Evolutionary conservation across 768 basidiomycete species (phyloP).

Genomic region (Rhizopogon salebrosus): DNA sequence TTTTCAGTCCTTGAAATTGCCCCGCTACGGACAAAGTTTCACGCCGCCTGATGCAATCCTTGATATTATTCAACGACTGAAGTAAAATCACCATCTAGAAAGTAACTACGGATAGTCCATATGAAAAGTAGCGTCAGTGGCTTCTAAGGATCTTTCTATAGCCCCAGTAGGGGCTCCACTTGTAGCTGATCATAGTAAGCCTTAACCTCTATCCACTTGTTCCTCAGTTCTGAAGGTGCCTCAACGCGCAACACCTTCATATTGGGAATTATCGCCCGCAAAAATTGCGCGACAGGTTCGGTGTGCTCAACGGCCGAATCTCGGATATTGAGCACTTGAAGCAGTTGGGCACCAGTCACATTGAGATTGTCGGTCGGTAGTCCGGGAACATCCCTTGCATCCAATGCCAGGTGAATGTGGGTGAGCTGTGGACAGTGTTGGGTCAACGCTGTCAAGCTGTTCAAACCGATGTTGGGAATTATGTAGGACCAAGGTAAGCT

Average conservation of each 20-base stretch:
- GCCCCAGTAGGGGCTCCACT: neutral
- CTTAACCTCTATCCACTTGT: slow-evolving; percentile 17
- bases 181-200: neutral
- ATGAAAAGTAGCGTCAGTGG: neutral
- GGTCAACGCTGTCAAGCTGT: slow-evolving; percentile 17
- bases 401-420: slow-evolving; percentile 19
- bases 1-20: too few relatives aligned
- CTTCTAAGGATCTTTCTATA: neutral
- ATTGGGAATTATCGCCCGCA: slow-evolving; percentile 17
- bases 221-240: slow-evolving; percentile 22
- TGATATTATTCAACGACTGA: too few relatives aligned
- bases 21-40: too few relatives aligned
- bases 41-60: too few relatives aligned
- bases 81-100: neutral
- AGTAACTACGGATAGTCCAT: neutral
- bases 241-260: slow-evolving; percentile 22
- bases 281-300: slow-evolving; percentile 19
- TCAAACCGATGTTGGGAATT: slow-evolving; percentile 7
- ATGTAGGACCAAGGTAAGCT: slow-evolving; percentile 21
- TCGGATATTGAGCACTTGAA: slow-evolving; percentile 23
- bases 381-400: slow-evolving; percentile 11
- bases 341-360: slow-evolving; percentile 1
- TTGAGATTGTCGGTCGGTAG: neutral
- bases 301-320: slow-evolving; percentile 23
- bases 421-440: slow-evolving; percentile 14